These are phyloP conservation scores for Colletotrichum shisoi DNA, from an alignment of 2,329 filamentous ascomycete genomes.

Conservation along the genomic window DNA sequence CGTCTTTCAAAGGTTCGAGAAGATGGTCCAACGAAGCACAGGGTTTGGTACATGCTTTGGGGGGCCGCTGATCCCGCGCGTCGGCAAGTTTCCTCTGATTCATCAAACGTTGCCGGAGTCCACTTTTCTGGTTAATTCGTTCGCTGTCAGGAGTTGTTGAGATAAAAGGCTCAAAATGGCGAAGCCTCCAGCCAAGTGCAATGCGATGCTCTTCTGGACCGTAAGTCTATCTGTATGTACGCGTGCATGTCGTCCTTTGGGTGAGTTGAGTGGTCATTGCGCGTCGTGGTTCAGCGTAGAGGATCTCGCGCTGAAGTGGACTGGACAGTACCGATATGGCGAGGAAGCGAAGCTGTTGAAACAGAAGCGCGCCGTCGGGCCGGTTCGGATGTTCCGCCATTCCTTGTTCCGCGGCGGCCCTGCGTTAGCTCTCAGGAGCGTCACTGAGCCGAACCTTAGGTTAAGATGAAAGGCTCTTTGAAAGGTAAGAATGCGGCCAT, in stretches of 20 bases:
- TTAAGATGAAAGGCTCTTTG: slow-evolving; percentile 25
- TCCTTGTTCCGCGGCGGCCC: slow-evolving; percentile 24
- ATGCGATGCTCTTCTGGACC: neutral
- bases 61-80: neutral
- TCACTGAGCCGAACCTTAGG: slow-evolving; percentile 20
- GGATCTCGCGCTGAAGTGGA: neutral
- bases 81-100: slow-evolving; percentile 12
- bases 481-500: slow-evolving; percentile 4
- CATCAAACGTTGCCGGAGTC: slow-evolving; percentile 4
- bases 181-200: neutral
- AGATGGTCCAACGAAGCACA: slow-evolving; percentile 7
- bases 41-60: neutral
- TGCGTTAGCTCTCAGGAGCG: slow-evolving; percentile 28
- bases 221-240: neutral
- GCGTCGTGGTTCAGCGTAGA: neutral
- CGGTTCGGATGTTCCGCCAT: slow-evolving; percentile 25
- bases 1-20: slow-evolving; percentile 12
- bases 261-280: neutral
- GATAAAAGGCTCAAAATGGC: neutral
- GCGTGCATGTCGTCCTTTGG: neutral
- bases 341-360: slow-evolving; percentile 32
- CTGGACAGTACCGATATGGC: slow-evolving; percentile 7
- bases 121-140: slow-evolving; percentile 14
- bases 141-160: neutral
- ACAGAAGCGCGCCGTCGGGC: slow-evolving; percentile 33